phyloP scores from a whole-genome alignment of 148 eudicot genomes.

The Camellia lanceoleosa region DNA sequence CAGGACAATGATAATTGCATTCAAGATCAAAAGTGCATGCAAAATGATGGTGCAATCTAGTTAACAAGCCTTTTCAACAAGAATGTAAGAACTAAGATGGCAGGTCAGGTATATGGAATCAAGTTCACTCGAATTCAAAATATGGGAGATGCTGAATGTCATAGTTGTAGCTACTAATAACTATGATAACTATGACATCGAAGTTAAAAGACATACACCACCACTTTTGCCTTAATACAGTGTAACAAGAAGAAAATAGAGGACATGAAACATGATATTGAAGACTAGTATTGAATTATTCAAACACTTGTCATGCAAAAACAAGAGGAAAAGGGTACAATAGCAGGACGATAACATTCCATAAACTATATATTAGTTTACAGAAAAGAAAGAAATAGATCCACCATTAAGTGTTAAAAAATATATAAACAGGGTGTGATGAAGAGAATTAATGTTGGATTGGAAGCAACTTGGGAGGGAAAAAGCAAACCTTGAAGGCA shows the following conservation, averaged over 20 bases:
- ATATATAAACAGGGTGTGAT: neutral
- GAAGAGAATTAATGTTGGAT: neutral
- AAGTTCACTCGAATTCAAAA: neutral
- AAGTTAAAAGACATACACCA: neutral
- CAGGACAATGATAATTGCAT: neutral
- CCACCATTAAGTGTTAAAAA: too few species aligned
- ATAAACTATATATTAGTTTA: too few species aligned
- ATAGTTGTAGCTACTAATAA: neutral
- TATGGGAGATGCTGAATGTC: neutral
- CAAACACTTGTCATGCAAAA: neutral
- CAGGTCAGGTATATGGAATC: neutral
- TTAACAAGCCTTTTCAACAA: neutral
- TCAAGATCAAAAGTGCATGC: neutral
- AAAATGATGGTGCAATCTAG: neutral
- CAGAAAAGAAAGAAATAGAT: too few species aligned
- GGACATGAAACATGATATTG: too few species aligned
- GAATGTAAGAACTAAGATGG: neutral
- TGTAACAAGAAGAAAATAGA: neutral
- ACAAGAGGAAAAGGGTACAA: neutral
- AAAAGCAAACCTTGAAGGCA: slow-evolving; percentile 60
- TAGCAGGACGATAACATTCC: too few species aligned
- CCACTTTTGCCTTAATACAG: neutral
- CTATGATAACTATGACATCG: neutral
- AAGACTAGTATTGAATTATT: neutral
- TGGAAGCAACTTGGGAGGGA: neutral